phyloP scores from a whole-genome alignment of 2,329 filamentous ascomycete species.

The Zasmidium citrigriseum region DNA sequence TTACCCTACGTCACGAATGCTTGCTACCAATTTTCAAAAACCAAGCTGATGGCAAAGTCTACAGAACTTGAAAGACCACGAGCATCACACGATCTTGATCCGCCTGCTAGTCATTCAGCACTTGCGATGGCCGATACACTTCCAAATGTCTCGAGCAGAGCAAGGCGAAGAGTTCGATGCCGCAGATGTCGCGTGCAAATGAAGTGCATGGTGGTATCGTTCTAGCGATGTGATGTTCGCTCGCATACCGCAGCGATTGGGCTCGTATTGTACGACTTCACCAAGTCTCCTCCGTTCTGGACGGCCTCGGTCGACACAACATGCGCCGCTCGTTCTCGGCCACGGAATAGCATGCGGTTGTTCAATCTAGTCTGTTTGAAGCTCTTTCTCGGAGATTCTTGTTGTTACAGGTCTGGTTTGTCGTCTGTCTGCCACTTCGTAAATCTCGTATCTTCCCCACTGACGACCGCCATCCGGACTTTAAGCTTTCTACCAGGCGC shows the following conservation, averaged over 20 bases:
- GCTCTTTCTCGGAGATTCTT: not conserved
- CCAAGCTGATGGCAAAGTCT: no score
- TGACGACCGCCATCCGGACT: not conserved
- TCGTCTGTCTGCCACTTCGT: not conserved
- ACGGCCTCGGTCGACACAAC: not conserved
- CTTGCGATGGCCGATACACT: no score
- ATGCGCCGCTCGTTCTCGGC: not conserved
- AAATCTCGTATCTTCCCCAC: not conserved
- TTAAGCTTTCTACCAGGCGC: not conserved
- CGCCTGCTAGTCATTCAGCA: no score
- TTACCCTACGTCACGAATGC: no score
- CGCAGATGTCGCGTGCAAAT: no score
- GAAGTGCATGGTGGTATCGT: no score
- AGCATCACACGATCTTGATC: no score
- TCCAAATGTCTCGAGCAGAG: no score
- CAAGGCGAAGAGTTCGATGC: no score
- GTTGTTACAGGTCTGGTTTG: not conserved
- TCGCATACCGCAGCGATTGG: not conserved
- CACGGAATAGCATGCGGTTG: not conserved
- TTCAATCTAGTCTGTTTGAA: not conserved
- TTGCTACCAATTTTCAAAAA: no score
- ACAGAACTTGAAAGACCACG: no score
- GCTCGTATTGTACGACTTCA: not conserved
- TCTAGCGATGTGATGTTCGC: no score
- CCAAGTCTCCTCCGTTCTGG: not conserved